Base-by-base conservation (phyloP, 2,329 filamentous ascomycete genomes). In the Colletotrichum karsti region DNA sequence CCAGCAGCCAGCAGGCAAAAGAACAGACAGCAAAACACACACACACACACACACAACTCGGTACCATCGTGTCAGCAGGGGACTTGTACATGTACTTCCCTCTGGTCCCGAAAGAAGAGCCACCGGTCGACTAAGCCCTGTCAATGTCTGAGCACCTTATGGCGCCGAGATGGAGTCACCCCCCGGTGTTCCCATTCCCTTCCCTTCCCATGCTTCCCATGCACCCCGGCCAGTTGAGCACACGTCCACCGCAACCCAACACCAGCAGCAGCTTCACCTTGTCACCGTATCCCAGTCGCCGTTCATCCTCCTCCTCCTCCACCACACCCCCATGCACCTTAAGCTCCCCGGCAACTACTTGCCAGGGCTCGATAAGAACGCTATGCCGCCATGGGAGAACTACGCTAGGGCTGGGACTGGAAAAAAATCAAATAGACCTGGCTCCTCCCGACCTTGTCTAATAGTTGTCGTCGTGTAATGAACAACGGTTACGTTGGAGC, bases 391-490 rank as follows among this genome's bases (percentile, higher is more conserved):
- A 60, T 68, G 54, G 61, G 61, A 68, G 39, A 55, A 60, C 60
- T 59, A 66, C 59, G 64, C 64, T 67, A 63, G 64, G 59, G 64
- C 64, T 44, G 51, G 51, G 57, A 18, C n/a, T n/a, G 46, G 50
- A 68, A 64, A 67, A 63, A 65, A 68, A 68, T 68, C 65, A 68
- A 68, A 68, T 65, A 68, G 53, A 51, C 61, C 60, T 60, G 65
- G 61, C 12, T 66, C 61, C 62, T 65, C 65, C 65, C 55, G 53
- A 60, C 54, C 46, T 65, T 65, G 61, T 50, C 62, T 66, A 6
- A 26, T 55, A 33, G 46, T 41, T 30, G 20, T 20, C 28, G 59
- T 67, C 51, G 64, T 63, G 30, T 53, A 50, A 67, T 67, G 58
- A 63, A 42, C 28, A 50, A 55, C 59, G 24, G 64, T 67, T 67